These are phyloP conservation scores for Paramecium biaurelia DNA, from an alignment of 73 alveolate genomes.

Conservation along the genomic window DNA sequence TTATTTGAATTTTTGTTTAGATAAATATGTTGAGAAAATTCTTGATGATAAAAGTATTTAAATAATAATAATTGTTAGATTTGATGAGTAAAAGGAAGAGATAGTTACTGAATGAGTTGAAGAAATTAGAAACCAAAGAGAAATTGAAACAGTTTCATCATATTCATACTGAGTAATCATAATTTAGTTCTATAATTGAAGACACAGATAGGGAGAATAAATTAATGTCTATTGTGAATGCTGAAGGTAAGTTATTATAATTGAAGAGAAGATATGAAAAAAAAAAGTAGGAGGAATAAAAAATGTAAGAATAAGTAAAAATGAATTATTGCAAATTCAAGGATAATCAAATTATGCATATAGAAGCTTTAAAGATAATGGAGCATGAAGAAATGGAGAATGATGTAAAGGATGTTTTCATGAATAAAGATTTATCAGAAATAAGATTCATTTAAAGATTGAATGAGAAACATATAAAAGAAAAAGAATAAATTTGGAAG, in stretches of 20 bases:
- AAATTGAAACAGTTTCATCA: not conserved
- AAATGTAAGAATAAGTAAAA: not conserved
- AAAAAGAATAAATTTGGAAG: not conserved
- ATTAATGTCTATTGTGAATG: not conserved
- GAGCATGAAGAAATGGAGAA: not conserved
- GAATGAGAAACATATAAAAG: not conserved
- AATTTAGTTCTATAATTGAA: not conserved
- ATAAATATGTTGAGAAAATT: not conserved
- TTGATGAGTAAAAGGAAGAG: not conserved
- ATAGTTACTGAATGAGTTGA: not conserved
- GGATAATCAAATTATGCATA: not conserved
- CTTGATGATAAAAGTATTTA: not conserved
- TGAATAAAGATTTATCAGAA: not conserved
- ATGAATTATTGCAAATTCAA: not conserved
- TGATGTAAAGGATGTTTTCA: not conserved
- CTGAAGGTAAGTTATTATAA: not conserved
- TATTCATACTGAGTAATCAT: not conserved
- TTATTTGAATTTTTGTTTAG: not conserved
- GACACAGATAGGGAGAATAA: not conserved
- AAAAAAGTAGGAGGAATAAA: not conserved
- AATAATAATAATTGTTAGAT: not conserved
- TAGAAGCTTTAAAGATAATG: not conserved
- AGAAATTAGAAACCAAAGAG: not conserved
- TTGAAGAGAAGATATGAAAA: conserved; percentile 12
- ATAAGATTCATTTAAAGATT: not conserved